Conservation (phyloP, 352 stramenopile genomes). For the Phytophthora sp. region DNA sequence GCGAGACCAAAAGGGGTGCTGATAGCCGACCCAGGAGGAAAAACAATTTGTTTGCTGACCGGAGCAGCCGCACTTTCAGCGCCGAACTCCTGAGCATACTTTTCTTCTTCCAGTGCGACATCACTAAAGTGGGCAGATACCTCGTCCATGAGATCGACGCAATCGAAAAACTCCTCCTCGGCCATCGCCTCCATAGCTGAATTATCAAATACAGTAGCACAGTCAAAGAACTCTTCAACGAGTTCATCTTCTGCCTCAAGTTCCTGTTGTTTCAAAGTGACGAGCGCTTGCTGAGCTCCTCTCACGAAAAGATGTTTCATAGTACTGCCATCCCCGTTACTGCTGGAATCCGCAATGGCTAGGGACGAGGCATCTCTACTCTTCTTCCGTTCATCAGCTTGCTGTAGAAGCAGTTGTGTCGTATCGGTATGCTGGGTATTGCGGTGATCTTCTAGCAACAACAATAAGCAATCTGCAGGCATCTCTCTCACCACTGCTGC, state of each 20-base stretch:
- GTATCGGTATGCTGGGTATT: slow-evolving; percentile 35
- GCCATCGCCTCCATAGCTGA: slow-evolving; percentile 64
- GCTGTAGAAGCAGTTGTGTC: slow-evolving; percentile 40
- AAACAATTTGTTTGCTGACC: slow-evolving; percentile 23
- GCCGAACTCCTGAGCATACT: slow-evolving; percentile 17
- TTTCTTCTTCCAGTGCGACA: slow-evolving; percentile 26
- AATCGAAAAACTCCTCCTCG: slow-evolving; percentile 89
- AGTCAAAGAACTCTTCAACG: slow-evolving; percentile 89
- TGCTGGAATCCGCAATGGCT: slow-evolving; percentile 13
- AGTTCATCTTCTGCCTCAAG: slow-evolving; percentile 55
- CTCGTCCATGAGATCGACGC: slow-evolving; percentile 67
- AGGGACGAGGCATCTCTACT: slow-evolving; percentile 29
- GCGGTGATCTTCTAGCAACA: slow-evolving; percentile 74
- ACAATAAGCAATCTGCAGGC: slow-evolving; percentile 69
- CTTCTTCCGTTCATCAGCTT: slow-evolving; percentile 38
- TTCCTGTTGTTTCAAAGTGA: slow-evolving; percentile 40
- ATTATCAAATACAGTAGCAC: slow-evolving; percentile 62
- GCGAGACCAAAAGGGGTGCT: slow-evolving; percentile 74
- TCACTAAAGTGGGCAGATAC: slow-evolving; percentile 55
- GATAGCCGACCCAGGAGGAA: slow-evolving; percentile 65
- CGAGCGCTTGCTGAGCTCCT: slow-evolving; percentile 40
- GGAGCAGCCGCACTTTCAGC: slow-evolving; percentile 5
- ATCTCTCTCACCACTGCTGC: slow-evolving; percentile 77
- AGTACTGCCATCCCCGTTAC: slow-evolving; percentile 1
- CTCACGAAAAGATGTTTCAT: slow-evolving; percentile 21